These are phyloP conservation scores for Botrytis paeoniae DNA, from an alignment of 2,329 filamentous ascomycete genomes.

Conservation along the genomic window DNA sequence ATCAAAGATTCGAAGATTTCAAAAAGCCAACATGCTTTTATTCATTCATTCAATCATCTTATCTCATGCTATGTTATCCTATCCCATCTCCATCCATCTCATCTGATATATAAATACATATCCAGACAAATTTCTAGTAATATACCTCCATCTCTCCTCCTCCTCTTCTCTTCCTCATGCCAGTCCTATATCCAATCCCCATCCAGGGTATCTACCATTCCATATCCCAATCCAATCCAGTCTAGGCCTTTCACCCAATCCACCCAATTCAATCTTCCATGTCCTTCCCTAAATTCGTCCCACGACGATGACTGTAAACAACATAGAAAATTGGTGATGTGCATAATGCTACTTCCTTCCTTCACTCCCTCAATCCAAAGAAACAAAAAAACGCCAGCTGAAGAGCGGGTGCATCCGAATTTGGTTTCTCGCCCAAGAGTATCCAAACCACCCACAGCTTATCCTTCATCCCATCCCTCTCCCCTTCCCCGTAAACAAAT, in stretches of 20 bases:
- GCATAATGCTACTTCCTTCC: neutral
- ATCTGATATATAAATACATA: neutral
- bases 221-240: neutral
- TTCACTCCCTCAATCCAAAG: neutral
- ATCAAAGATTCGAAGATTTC: neutral
- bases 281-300: neutral
- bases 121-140: neutral
- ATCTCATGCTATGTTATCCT: neutral
- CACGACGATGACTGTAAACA: neutral
- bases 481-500: constrained; percentile 13
- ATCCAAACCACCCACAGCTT: constrained; percentile 6
- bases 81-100: neutral
- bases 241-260: neutral
- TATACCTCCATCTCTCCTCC: neutral
- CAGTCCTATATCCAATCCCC: neutral
- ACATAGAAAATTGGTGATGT: neutral
- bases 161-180: neutral
- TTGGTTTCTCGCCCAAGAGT: neutral
- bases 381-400: constrained; percentile 16
- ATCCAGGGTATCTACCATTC: neutral
- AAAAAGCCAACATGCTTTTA: neutral
- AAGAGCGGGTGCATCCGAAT: neutral
- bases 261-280: neutral
- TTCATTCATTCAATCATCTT: neutral
- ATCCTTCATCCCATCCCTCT: neutral